These are phyloP conservation scores for Paecilomyces dactylethromorphus DNA, from an alignment of 2,329 filamentous ascomycete genomes.

Conservation along the genomic window DNA sequence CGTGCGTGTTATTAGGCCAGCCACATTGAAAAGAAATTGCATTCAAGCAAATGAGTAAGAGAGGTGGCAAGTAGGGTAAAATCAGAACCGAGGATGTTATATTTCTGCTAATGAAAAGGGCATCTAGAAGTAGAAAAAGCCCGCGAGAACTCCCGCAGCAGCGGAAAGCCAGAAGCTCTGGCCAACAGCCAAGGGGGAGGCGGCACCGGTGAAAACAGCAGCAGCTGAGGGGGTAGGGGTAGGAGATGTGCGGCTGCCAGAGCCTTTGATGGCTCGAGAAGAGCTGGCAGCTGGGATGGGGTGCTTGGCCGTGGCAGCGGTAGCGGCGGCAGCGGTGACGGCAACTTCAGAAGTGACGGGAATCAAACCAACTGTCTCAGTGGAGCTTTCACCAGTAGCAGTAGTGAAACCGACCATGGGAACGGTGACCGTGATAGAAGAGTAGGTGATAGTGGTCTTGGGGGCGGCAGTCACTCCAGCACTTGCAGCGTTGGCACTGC, in stretches of 20 bases:
- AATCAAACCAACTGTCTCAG: constrained; percentile 25
- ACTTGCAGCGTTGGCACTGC: not conserved
- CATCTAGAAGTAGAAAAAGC: constrained; percentile 5
- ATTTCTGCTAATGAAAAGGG: not conserved
- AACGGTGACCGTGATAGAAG: constrained; percentile 36
- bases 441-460: constrained; percentile 36
- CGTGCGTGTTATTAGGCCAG: not conserved
- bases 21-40: not conserved
- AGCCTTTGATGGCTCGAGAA: constrained; percentile 7
- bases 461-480: constrained; percentile 15
- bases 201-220: constrained; percentile 7
- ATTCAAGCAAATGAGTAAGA: not conserved
- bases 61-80: not conserved
- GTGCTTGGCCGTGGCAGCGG: constrained; percentile 11
- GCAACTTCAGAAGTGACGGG: constrained; percentile 13
- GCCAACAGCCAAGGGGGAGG: constrained; percentile 6
- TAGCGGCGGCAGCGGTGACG: constrained; percentile 7
- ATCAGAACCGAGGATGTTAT: not conserved
- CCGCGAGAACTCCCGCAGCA: constrained; percentile 3
- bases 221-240: not conserved
- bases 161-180: constrained; percentile 6
- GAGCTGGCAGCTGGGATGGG: constrained; percentile 11
- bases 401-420: constrained; percentile 39
- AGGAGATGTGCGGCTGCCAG: constrained; percentile 5
- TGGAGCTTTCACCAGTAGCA: constrained; percentile 15